A percentile compares a stretch with the other conserved stretches of the same genome.
These are phyloP conservation scores for Trichothecium sympodiale DNA, from an alignment of 2,329 filamentous ascomycete genomes.

Conservation along the genomic window DNA sequence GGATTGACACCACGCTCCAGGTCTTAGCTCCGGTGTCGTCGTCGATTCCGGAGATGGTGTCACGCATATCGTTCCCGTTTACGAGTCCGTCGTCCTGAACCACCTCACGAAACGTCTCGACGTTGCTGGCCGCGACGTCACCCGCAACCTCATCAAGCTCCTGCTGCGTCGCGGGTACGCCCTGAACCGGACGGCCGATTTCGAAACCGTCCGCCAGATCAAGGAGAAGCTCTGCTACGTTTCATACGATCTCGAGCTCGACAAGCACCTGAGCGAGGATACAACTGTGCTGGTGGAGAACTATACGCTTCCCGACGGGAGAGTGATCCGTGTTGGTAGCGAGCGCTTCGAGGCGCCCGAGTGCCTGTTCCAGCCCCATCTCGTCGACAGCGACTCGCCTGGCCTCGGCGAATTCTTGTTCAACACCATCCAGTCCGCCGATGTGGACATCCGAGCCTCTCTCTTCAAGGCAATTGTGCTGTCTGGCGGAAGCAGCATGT, in stretches of 20 bases:
- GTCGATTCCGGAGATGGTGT: constrained; percentile 98
- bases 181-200: constrained; percentile 95
- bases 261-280: constrained; percentile 92
- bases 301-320: constrained; percentile 92
- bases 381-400: constrained; percentile 94
- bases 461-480: constrained; percentile 97
- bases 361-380: constrained; percentile 95
- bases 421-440: constrained; percentile 94
- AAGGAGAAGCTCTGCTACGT: constrained; percentile 99
- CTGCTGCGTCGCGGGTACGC: constrained; percentile 90
- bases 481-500: constrained; percentile 97
- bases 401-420: constrained; percentile 96
- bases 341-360: constrained; percentile 97
- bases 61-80: constrained; percentile 96
- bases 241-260: constrained; percentile 92
- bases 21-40: constrained; percentile 87
- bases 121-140: constrained; percentile 92
- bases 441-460: constrained; percentile 87
- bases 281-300: constrained; percentile 95
- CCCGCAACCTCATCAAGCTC: constrained; percentile 93
- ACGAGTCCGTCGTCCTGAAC: constrained; percentile 95
- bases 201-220: constrained; percentile 97
- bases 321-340: constrained; percentile 90
- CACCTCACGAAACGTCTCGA: constrained; percentile 90
- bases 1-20: constrained; percentile 25